Evolutionary conservation across 306 rosid genomes (phyloP).

Genomic region (Oxytropis ochrocephala): DNA sequence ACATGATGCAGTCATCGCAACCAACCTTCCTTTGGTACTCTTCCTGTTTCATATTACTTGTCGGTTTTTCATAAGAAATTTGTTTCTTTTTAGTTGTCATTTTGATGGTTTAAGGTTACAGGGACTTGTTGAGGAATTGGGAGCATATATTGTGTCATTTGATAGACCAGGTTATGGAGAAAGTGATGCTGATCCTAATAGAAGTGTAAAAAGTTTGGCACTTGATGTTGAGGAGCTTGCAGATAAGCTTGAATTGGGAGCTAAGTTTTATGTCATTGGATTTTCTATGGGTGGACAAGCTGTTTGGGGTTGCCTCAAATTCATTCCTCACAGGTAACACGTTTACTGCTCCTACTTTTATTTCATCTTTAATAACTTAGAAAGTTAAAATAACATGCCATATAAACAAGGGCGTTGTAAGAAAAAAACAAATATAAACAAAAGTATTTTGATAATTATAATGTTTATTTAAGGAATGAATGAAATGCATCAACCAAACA

Average conservation of each 20-base stretch:
- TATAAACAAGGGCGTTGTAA: too few species aligned
- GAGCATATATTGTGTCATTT: conserved; percentile 34
- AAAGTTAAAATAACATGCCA: too few species aligned
- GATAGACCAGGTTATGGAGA: conserved; percentile 51
- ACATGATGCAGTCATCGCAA: conserved; percentile 15
- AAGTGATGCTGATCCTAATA: conserved; percentile 36
- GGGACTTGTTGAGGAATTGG: conserved; percentile 35
- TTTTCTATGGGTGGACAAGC: conserved; percentile 40
- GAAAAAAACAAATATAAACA: too few species aligned
- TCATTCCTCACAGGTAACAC: conserved; percentile 39
- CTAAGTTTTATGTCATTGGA: conserved; percentile 37
- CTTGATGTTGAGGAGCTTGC: conserved; percentile 45
- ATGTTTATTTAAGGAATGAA: too few species aligned
- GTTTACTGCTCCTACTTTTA: too few species aligned
- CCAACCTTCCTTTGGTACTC: neutral
- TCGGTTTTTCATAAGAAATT: too few species aligned
- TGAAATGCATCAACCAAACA: too few species aligned
- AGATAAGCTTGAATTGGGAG: conserved; percentile 35
- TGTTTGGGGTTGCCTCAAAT: conserved; percentile 42
- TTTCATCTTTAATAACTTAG: too few species aligned
- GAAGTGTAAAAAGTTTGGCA: conserved; percentile 30
- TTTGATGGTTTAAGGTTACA: neutral
- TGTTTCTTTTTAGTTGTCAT: neutral
- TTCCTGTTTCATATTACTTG: neutral
- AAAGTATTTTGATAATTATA: too few species aligned